Base-by-base conservation (phyloP, 2,329 filamentous ascomycete species). In the Aspergillus latus region DNA sequence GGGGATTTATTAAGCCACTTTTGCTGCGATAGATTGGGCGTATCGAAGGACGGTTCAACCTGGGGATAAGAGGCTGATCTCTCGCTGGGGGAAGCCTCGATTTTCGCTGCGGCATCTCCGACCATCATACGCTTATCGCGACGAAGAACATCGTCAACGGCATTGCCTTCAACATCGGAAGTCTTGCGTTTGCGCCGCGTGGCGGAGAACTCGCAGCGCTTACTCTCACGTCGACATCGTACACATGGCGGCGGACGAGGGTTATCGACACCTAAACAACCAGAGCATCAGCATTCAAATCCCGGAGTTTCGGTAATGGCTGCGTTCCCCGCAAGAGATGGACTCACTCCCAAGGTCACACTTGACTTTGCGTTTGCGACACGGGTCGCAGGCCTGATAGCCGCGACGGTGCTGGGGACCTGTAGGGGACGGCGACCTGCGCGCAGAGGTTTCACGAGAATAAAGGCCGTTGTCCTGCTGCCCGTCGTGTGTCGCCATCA, bases 171-270 rank as follows among this genome's bases (percentile, higher is more conserved):
- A 10, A 61, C 61, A 37, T 70, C 80, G 28, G 77, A 84, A 47
- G 82, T 82, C 81, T 94, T 95, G 71, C 92, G 86, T 85, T 97
- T 97, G 70, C 94, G 87, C 49, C 94, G 84, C 32, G 92, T 97
- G 16, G 92, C 90, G 60, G 92, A 96, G 80, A 99, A 99, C 82
- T 88, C 96, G 79, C 94, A 99, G 68, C 96, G 88, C 74, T 97
- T 97, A 78, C 88, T 91, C 79, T 99, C 94, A 64, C 94, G 87
- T 52, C 92, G 88, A 73, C 94, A 99, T 69, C 94, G 87, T 58
- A 93, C 89, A 74, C 94, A 99, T 2, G 94, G 94, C 54, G 93
- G 93, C 66, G 96, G 91, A 74, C 92, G 87, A 26, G 94, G 94
- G 67, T 94, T 93, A 76, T 97, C 94, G 70, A 97, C 93, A 67